Base-by-base conservation (phyloP, 2,329 filamentous ascomycete species). In the Fusarium beomiforme region DNA sequence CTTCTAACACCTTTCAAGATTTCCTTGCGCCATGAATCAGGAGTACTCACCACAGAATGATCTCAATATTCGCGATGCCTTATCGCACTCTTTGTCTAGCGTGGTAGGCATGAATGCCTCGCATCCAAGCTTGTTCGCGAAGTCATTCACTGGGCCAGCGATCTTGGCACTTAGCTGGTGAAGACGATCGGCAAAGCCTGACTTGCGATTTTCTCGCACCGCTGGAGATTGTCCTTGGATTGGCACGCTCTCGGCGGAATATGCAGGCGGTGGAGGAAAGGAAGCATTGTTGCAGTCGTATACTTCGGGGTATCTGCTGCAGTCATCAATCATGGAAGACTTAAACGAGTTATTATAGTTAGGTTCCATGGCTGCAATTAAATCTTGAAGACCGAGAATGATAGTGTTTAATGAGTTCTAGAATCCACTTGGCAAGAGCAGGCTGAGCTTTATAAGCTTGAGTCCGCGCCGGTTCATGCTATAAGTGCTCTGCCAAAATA, bases 41-140 rank as follows among this genome's bases (percentile, higher is more conserved):
- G 14, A 2, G 8, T 1, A 24, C 31, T 4, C 36, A 50, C 47
- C 47, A n/a, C 47, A 50, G 21, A 50, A 50, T 6, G 47, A 34
- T 24, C 31, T 12, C 4, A 50, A 17, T n/a, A 36, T 16, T 24
- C 47, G 31, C 24, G 47, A 17, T n/a, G 47, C 9, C 24, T 50
- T 50, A 5, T 50, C 47, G 3, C 47, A 50, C 17, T 50, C 47
- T 6, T 36, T 50, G 2, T 50, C 31, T 12, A 50, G 6, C 3
- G 21, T 2, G 5, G 47, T 50, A 8, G 47, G 47, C 47, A 50
- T 50, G 17, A 50, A 50, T 36, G 47, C 31, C 47, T 50, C 47
- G 8, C 47, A 50, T 24, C 47, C 47, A 17, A 50, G 47, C 21
- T 50, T 50, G 12, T 50, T 50, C 0, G 47, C 47, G 2, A 50